These are phyloP conservation scores for Trichoderma sp. DNA, from an alignment of 2,329 filamentous ascomycete genomes.

Conservation along the genomic window DNA sequence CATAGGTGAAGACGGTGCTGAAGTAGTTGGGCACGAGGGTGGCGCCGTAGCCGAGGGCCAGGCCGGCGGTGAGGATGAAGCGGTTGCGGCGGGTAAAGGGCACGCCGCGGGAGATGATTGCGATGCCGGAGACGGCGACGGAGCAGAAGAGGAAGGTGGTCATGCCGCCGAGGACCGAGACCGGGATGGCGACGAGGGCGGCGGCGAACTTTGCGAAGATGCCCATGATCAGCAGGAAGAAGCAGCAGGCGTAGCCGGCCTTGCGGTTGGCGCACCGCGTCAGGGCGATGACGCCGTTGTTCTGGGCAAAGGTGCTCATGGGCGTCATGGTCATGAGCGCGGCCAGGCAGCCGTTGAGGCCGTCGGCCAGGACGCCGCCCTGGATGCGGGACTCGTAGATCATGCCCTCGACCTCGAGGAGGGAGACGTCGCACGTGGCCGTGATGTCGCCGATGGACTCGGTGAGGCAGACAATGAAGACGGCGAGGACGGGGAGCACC, in stretches of 20 bases:
- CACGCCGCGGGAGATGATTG: conserved; percentile 70
- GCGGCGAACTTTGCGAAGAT: conserved; percentile 83
- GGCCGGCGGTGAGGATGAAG: conserved; percentile 76
- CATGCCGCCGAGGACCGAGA: conserved; percentile 68
- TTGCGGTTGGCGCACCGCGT: conserved; percentile 80
- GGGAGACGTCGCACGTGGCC: conserved; percentile 78
- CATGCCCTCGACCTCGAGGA: conserved; percentile 70
- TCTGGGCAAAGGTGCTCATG: conserved; percentile 80
- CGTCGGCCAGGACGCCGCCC: conserved; percentile 77
- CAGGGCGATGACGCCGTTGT: conserved; percentile 81
- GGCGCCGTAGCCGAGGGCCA: conserved; percentile 73
- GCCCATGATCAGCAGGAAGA: conserved; percentile 79
- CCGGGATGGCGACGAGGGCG: conserved; percentile 73
- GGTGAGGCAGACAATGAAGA: conserved; percentile 73
- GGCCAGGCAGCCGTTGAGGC: conserved; percentile 72
- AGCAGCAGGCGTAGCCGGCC: conserved; percentile 75
- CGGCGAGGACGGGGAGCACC: conserved; percentile 69
- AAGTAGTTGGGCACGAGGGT: conserved; percentile 71
- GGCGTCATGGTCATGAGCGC: conserved; percentile 78
- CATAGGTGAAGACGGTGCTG: conserved; percentile 70
- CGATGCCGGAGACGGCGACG: conserved; percentile 75
- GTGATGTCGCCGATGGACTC: conserved; percentile 81
- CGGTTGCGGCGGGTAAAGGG: conserved; percentile 78
- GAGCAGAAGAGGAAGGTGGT: conserved; percentile 79
- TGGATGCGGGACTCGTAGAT: conserved; percentile 77